These are phyloP conservation scores for Candida silvicultrix DNA, from an alignment of 805 yeast species.

Conservation along the genomic window DNA sequence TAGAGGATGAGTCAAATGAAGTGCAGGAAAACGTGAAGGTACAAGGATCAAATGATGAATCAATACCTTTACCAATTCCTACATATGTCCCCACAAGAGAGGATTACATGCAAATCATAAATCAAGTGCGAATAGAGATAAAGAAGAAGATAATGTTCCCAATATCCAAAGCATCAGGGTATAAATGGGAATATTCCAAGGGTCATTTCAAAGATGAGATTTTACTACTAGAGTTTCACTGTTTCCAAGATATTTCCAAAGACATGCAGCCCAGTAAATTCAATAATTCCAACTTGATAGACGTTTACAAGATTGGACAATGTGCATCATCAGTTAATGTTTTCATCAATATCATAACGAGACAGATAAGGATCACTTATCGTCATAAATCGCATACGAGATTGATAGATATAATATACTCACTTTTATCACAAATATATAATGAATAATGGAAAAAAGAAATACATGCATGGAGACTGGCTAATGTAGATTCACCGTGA, in stretches of 20 bases:
- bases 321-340: slow-evolving; percentile 15
- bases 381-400: slow-evolving; percentile 15
- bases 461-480: too few species aligned
- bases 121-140: slow-evolving; percentile 15
- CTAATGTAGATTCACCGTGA: too few species aligned
- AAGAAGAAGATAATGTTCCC: slow-evolving; percentile 13
- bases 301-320: slow-evolving; percentile 9
- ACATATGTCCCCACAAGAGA: slow-evolving; percentile 3
- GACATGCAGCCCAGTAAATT: slow-evolving; percentile 16
- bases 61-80: slow-evolving; percentile 11
- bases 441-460: slow-evolving; percentile 1
- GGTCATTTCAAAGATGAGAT: slow-evolving; percentile 16
- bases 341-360: slow-evolving; percentile 16
- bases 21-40: not conserved
- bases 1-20: not conserved
- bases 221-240: slow-evolving; percentile 15
- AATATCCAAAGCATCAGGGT: slow-evolving; percentile 17
- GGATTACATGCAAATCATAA: slow-evolving; percentile 14
- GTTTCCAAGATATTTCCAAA: slow-evolving; percentile 18
- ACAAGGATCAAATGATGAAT: not conserved
- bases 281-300: slow-evolving; percentile 4
- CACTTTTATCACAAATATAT: slow-evolving; percentile 14
- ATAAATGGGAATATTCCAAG: slow-evolving; percentile 19
- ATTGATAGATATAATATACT: slow-evolving; percentile 16
- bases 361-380: slow-evolving; percentile 16